Percentiles rank a stretch among this genome's conserved stretches.
These are phyloP conservation scores for Xylogone sp. DNA, from an alignment of 2,329 filamentous ascomycete species.

Conservation along the genomic window DNA sequence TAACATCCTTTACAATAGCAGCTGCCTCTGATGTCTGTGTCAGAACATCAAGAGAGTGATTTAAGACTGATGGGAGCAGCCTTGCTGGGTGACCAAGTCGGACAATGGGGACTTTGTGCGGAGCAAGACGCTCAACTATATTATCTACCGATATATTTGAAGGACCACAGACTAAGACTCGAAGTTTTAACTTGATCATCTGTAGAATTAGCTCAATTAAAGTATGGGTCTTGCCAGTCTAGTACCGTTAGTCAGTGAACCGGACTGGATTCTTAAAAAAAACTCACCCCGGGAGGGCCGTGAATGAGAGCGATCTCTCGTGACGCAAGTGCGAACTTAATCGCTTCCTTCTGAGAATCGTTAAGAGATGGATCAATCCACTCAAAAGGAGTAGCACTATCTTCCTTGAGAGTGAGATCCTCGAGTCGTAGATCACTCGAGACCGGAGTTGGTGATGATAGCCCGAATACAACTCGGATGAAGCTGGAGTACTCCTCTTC, in stretches of 20 bases:
- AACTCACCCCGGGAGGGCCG: conserved; percentile 75
- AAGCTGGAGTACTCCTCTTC: conserved; percentile 57
- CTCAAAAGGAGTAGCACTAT: conserved; percentile 31
- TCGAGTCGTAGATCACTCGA: conserved; percentile 39
- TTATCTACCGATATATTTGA: conserved; percentile 98
- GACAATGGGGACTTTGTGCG: conserved; percentile 81
- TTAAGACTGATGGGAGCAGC: conserved; percentile 80
- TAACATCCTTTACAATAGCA: conserved; percentile 82
- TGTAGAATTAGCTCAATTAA: conserved; percentile 95
- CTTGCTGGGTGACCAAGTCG: conserved; percentile 91
- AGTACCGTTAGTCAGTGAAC: conserved; percentile 5
- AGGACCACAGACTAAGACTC: conserved; percentile 89
- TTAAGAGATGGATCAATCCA: conserved; percentile 63
- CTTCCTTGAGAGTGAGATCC: conserved; percentile 15
- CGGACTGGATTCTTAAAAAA: not conserved
- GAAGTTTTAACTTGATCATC: conserved; percentile 66
- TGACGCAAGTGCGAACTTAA: conserved; percentile 78
- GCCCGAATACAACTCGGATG: conserved; percentile 59
- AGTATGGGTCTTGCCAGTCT: conserved; percentile 95
- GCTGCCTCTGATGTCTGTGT: conserved; percentile 89
- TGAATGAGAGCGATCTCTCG: conserved; percentile 86
- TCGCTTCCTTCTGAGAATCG: conserved; percentile 63
- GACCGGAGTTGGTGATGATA: conserved; percentile 48
- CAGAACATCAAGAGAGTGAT: conserved; percentile 86
- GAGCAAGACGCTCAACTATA: conserved; percentile 86